phyloP scores from a whole-genome alignment of 139 green algal genomes.

The Micractinium sp. region DNA sequence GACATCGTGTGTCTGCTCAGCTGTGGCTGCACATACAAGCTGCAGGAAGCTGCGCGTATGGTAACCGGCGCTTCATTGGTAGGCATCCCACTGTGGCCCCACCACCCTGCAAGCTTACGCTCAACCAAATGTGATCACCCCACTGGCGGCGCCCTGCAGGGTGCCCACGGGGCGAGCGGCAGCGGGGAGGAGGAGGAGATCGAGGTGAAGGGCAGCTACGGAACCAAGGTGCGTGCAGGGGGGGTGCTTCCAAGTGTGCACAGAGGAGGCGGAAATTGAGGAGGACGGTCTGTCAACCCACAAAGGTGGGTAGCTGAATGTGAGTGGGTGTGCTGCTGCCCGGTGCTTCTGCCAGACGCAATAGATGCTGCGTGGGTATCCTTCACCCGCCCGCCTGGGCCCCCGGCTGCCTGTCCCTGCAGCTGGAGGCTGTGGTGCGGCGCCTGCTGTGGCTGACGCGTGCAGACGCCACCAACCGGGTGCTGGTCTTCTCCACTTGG shows the following conservation, averaged over 20 bases:
- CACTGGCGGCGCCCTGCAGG: too few relatives aligned
- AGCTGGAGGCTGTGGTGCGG: conserved; percentile 81
- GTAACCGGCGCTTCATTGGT: too few relatives aligned
- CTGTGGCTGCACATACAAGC: too few relatives aligned
- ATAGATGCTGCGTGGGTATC: neutral
- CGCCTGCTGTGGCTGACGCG: conserved; percentile 65
- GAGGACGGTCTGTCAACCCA: too few relatives aligned
- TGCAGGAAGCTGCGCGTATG: too few relatives aligned
- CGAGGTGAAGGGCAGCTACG: conserved; percentile 70
- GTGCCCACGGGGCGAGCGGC: neutral
- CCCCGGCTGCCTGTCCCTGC: neutral
- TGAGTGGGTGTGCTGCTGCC: neutral
- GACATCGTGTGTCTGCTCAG: too few relatives aligned
- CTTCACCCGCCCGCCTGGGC: neutral
- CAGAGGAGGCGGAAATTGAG: neutral
- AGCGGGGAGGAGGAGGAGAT: conserved; percentile 48
- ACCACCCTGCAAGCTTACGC: too few relatives aligned
- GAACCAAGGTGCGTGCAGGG: conserved; percentile 72
- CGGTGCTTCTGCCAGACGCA: neutral
- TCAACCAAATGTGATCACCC: too few relatives aligned
- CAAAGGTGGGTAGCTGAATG: too few relatives aligned
- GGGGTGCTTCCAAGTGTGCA: neutral
- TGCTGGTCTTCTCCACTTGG: conserved; percentile 90
- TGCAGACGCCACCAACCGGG: conserved; percentile 22
- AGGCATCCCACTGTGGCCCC: too few relatives aligned